Evolutionary conservation across 2,329 filamentous ascomycete genomes (phyloP).

Genomic region (Penicillium sp.): DNA sequence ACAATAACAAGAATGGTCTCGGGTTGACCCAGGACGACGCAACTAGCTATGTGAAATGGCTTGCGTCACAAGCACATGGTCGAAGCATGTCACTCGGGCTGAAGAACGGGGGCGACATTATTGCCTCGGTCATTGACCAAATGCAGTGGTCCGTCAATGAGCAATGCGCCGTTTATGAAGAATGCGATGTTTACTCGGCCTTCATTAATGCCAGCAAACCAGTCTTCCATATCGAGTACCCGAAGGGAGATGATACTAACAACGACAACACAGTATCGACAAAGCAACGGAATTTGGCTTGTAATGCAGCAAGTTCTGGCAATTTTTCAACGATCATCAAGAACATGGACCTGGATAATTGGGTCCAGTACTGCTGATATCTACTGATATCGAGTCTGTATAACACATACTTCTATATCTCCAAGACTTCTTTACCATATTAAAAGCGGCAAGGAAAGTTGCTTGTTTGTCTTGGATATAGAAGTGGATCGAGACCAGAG

Average conservation of each 20-base stretch:
- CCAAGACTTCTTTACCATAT: neutral
- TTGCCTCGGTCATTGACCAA: conserved; percentile 49
- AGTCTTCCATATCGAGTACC: conserved; percentile 74
- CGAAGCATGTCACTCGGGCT: conserved; percentile 64
- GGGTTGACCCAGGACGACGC: conserved; percentile 58
- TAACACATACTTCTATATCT: too few relatives aligned
- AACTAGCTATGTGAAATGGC: conserved; percentile 60
- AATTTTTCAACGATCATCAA: conserved; percentile 67
- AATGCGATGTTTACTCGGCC: conserved; percentile 59
- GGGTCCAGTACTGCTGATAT: conserved; percentile 57
- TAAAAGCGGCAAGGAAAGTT: neutral
- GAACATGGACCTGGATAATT: conserved; percentile 63
- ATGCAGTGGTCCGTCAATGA: conserved; percentile 71
- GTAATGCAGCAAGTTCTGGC: conserved; percentile 47
- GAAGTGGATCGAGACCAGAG: neutral
- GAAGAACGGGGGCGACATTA: conserved; percentile 67
- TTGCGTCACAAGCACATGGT: conserved; percentile 55
- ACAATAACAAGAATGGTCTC: conserved; percentile 64
- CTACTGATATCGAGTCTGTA: conserved; percentile 40
- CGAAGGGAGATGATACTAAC: conserved; percentile 48
- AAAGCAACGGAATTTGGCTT: conserved; percentile 43
- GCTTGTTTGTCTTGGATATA: neutral
- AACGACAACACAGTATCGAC: conserved; percentile 35
- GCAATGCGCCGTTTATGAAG: conserved; percentile 62
- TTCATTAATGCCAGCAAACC: conserved; percentile 65